Percentiles rank a stretch among this genome's conserved stretches.
Conservation (phyloP, 2,329 filamentous ascomycete species). For the Zymoseptoria ardabiliae region DNA sequence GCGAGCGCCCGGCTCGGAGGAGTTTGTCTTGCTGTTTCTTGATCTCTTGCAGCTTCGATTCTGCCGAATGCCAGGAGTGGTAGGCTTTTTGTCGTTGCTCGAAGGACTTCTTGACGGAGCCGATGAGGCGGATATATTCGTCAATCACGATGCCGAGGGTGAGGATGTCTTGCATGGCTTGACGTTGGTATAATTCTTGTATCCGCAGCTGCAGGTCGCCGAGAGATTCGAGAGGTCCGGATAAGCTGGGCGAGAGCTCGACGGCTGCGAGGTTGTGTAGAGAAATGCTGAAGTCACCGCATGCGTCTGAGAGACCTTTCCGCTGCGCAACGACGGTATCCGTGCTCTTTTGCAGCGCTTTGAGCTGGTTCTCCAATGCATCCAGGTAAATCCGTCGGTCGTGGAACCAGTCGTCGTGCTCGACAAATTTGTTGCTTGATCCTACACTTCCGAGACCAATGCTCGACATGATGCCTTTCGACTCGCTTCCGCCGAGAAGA, state of each 20-base stretch:
- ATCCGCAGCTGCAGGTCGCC: slow-evolving; percentile 93
- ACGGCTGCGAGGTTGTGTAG: slow-evolving; percentile 89
- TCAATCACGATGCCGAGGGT: slow-evolving; percentile 97
- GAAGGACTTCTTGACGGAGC: slow-evolving; percentile 90
- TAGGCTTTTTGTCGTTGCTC: slow-evolving; percentile 89
- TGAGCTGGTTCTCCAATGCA: slow-evolving; percentile 78
- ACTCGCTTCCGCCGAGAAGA: slow-evolving; percentile 63
- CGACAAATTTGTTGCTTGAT: slow-evolving; percentile 75
- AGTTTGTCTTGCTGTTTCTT: slow-evolving; percentile 87
- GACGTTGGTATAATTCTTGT: slow-evolving; percentile 87
- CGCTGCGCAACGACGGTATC: slow-evolving; percentile 87
- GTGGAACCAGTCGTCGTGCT: slow-evolving; percentile 99
- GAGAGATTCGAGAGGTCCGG: slow-evolving; percentile 79
- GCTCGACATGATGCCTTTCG: slow-evolving; percentile 78
- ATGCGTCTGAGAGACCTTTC: slow-evolving; percentile 87
- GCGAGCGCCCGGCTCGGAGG: slow-evolving; percentile 86
- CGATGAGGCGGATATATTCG: slow-evolving; percentile 94
- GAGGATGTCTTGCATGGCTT: slow-evolving; percentile 92
- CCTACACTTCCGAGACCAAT: slow-evolving; percentile 70
- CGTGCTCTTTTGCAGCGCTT: slow-evolving; percentile 83
- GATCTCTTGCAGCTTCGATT: slow-evolving; percentile 84
- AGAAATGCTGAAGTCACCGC: slow-evolving; percentile 85
- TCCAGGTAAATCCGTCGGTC: slow-evolving; percentile 93
- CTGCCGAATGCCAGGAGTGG: slow-evolving; percentile 86
- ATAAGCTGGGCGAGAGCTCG: slow-evolving; percentile 81